phyloP scores from a whole-genome alignment of 768 basidiomycete genomes.

The Suillus cothurnatus region DNA sequence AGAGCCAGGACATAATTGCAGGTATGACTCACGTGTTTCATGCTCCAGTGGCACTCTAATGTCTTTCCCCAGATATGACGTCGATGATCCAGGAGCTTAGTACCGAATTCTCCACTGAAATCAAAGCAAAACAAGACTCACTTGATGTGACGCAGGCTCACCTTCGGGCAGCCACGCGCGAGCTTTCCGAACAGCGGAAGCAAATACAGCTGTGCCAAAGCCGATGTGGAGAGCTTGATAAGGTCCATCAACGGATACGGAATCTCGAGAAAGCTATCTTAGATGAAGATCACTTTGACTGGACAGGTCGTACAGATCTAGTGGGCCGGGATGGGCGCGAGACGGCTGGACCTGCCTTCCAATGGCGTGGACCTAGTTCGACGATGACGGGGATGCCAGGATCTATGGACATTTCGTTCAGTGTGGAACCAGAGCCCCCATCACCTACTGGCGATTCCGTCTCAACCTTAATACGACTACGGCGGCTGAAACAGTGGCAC shows the following conservation, averaged over 20 bases:
- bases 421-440: conserved; percentile 73
- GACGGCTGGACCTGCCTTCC: conserved; percentile 58
- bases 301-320: conserved; percentile 73
- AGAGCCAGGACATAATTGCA: conserved; percentile 85
- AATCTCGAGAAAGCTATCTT: conserved; percentile 81
- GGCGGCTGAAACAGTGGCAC: conserved; percentile 85
- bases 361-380: conserved; percentile 64
- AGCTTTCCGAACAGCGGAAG: conserved; percentile 87
- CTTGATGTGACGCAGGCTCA: conserved; percentile 88
- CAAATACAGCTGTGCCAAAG: conserved; percentile 78
- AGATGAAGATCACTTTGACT: conserved; percentile 85
- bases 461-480: conserved; percentile 66
- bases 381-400: conserved; percentile 68
- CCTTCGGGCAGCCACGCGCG: conserved; percentile 85
- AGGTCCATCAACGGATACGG: conserved; percentile 74
- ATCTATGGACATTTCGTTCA: conserved; percentile 61
- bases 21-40: conserved; percentile 42
- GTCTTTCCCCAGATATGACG: conserved; percentile 66
- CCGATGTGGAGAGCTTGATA: conserved; percentile 77
- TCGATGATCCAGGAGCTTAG: conserved; percentile 79
- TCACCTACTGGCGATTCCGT: conserved; percentile 61
- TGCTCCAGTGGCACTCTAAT: conserved; percentile 13
- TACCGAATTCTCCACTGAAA: conserved; percentile 78
- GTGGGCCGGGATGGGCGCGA: conserved; percentile 41
- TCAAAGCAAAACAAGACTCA: conserved; percentile 82